Base-by-base conservation (phyloP, 352 stramenopile genomes). In the Globisporangium recalcitrans region DNA sequence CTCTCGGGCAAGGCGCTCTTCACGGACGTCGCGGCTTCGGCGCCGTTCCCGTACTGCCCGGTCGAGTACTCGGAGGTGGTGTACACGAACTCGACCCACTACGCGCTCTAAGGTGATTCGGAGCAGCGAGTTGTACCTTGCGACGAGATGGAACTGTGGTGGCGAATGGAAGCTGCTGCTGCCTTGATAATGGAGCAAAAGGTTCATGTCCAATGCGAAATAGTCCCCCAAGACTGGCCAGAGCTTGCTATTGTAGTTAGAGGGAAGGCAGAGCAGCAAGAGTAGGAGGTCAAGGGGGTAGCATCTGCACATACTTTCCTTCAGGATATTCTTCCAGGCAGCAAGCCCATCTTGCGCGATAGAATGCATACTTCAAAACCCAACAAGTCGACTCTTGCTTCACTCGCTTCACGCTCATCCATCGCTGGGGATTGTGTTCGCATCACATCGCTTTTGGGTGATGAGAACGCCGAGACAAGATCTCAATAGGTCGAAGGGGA, bases 81-180 rank as follows among this genome's bases (percentile, higher is more conserved):
- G 40, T 74, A 70, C 62, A 74, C 68, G 49, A 74, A 74, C 57
- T 21, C 48, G 16, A 74, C 68, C 38, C n/a, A 73, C 56, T 73
- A 73, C 51, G 32, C 16, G 0, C n/a, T n/a, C 26, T 57, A 57
- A 52, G 24, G 16, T 40, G 13, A 5, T 40, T 13, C 32, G 26
- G 4, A 52, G 22, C 26, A 29, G 51, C n/a, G 7, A 57, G 51
- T 29, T 42, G 19, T 4, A 38, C 14, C 34, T 13, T 38, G 9
- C 16, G 32, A 38, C 10, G 32, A 38, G 32, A 10, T 38, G 14
- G 8, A 38, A 19, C 3, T 7, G 34, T 40, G 34, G 34, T 40
- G 34, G 34, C 13, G 34, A 40, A 40, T 19, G 34, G 34, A 40
- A 40, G 16, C 38, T 21, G 16, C 38, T 46, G 38, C 6, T 51